Evolutionary conservation across 2,329 filamentous ascomycete species (phyloP), one percentile per base, ranked within the genome.

Genomic region (Grosmannia clavigera): DNA sequence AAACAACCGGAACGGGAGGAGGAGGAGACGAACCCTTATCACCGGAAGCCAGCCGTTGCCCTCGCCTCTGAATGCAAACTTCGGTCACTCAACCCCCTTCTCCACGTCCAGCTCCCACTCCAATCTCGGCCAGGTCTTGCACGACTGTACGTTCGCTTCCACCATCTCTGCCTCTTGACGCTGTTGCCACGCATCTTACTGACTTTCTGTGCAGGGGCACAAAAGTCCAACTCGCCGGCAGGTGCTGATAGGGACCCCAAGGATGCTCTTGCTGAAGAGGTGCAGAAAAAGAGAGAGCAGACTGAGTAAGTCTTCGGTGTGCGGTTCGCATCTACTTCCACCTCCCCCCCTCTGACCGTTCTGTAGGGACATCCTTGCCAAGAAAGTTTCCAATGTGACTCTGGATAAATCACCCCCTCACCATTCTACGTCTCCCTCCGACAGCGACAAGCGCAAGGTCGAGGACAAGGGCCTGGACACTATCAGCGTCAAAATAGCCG

Each of bases 401-500:
- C 84, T 97, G 50, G 91, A 95, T 69, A 96, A 91, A 29, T 74
- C 73, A 5, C 35, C 57, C 16, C 25, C 64, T 10, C 56, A 38
- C 19, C 31, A 50, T 9, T 33, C 22, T 14, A 55, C 63, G 0
- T 22, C 53, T 9, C 50, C 58, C 7, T 50, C 55, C 7, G 60
- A 54, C n/a, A 79, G 82, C 58, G 85, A 89, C 68, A 87, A 88
- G 73, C 81, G 76, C 65, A 78, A 78, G 67, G 70, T 75, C 64
- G 83, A 85, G 65, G 60, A 63, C n/a, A 81, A 89, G 69, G 68
- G 74, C 66, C 68, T 78, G 66, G 88, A 92, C 64, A 87, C 91
- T 65, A 97, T 99, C 67, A 96, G 92, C 40, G 94, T 99, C 72
- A 99, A 99, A 77, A 99, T 99, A 76, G 94, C 94, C 51, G 94